Conservation (phyloP, 2,329 filamentous ascomycete genomes). For the Neonectria neomacrospora region DNA sequence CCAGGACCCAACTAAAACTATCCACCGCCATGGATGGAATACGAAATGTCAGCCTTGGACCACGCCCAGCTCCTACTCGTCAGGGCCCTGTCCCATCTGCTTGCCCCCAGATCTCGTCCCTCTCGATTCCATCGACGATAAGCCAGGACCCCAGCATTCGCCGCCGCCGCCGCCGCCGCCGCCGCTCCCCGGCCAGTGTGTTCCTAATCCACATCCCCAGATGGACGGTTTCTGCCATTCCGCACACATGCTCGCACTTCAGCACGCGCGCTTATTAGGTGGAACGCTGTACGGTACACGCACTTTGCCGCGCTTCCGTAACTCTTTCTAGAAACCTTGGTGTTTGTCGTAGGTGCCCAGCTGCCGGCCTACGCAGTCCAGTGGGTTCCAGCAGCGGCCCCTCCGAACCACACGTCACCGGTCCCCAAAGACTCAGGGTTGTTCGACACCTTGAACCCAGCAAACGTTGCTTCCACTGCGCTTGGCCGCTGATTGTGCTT, state of each 20-base stretch:
- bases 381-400: not conserved
- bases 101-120: constrained; percentile 19
- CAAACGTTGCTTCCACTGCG: not conserved
- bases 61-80: constrained; percentile 3
- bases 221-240: not conserved
- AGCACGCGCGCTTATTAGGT: constrained; percentile 11
- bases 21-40: constrained; percentile 2
- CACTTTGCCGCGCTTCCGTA: constrained; percentile 13
- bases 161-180: not conserved
- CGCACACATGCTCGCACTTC: not conserved
- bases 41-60: not conserved
- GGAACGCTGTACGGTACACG: not conserved
- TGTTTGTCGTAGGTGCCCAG: not conserved
- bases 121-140: constrained; percentile 6
- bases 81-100: not conserved
- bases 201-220: constrained; percentile 17
- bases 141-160: constrained; percentile 4
- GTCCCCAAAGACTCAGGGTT: not conserved
- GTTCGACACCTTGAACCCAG: not conserved
- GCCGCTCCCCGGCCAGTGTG: no score
- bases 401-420: constrained; percentile 34
- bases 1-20: constrained; percentile 6
- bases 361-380: not conserved
- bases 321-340: constrained; percentile 5
- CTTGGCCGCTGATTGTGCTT: not conserved